Evolutionary conservation across 495 filamentous ascomycete species (phyloP), one percentile per base, ranked within the genome.

Genomic region (Penicillium crystallinum): DNA sequence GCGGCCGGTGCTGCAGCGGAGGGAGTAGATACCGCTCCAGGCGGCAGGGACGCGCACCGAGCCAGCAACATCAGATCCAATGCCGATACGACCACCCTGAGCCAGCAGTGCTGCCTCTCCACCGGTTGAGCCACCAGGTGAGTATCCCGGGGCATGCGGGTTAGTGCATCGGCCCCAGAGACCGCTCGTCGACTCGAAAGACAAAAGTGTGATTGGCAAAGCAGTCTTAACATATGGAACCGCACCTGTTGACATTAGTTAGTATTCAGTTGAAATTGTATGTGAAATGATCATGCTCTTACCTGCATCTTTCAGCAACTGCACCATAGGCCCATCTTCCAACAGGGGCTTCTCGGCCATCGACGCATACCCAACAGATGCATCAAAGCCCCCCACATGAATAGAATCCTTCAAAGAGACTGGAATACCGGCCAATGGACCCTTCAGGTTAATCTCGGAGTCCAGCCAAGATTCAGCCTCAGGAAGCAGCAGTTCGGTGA

Each of bases 151-250:
- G 53, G 88, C 88, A 62, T 96, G 88, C 5, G 93, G 93, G 66
- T 97, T 97, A 12, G 74, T 82, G 53, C 82, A 86, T 18, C 82
- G 80, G 22, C 93, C 91, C 86, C 85, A 91, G 19, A 97, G 84
- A 54, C 91, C 91, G 68, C 95, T 98, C 38, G 83, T 84, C 17
- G 87, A 91, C 67, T 97, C 93, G 61, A 97, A 97, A 27, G 86
- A 90, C 45, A 97, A 77, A 7, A 98, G 80, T 0, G 92, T 95
- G 45, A 92, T 87, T 3, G 93, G 93, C n/a, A 93, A 62, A 49
- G 93, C 92, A 1, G 93, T 98, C 76, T 97, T 98, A 15, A 91
- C 90, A 66, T 96, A 96, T 1, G 93, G 93, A 0, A 98, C 77
- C 4, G 93, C 93, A n/a, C 88, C 87, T 80, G 7, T n/a, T n/a